These are phyloP conservation scores for Pythium dissimile DNA, from an alignment of 352 stramenopile genomes.

Conservation along the genomic window DNA sequence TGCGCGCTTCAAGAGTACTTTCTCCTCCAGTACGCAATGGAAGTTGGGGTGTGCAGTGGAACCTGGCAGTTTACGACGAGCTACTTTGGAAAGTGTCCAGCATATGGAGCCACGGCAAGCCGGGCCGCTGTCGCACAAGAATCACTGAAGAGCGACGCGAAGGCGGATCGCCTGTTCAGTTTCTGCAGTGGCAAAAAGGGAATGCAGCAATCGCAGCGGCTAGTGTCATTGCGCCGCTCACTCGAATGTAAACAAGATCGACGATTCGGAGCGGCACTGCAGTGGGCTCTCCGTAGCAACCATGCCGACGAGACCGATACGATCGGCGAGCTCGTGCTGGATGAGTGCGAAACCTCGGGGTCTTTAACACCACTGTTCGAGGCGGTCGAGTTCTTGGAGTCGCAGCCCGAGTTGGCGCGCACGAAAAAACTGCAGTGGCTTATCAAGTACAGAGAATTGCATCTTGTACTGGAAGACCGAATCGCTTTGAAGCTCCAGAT, in stretches of 20 bases:
- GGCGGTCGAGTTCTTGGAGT: constrained; percentile 66
- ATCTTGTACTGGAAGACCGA: constrained; percentile 64
- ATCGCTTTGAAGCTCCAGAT: constrained; percentile 34
- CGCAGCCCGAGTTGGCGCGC: constrained; percentile 35
- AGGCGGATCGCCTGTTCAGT: constrained; percentile 47
- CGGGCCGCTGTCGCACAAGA: constrained; percentile 42
- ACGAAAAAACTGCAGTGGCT: constrained; percentile 58
- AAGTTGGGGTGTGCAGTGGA: constrained; percentile 48
- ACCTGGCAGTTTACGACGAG: constrained; percentile 66
- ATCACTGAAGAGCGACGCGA: constrained; percentile 49
- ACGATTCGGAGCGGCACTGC: constrained; percentile 42
- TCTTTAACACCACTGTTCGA: constrained; percentile 52
- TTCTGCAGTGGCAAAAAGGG: constrained; percentile 53
- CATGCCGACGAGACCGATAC: constrained; percentile 54
- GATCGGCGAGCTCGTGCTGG: constrained; percentile 52
- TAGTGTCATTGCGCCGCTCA: constrained; percentile 39
- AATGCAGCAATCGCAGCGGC: constrained; percentile 29
- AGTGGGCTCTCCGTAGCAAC: constrained; percentile 61
- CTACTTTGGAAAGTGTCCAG: constrained; percentile 66
- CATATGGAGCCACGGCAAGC: constrained; percentile 40
- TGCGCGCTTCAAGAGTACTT: constrained; percentile 63
- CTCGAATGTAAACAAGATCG: constrained; percentile 36
- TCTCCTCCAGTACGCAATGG: constrained; percentile 62
- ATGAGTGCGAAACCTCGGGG: constrained; percentile 35
- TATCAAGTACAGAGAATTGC: constrained; percentile 64